phyloP scores from a whole-genome alignment of 2,329 filamentous ascomycete genomes.

The Penicillium concentricum region DNA sequence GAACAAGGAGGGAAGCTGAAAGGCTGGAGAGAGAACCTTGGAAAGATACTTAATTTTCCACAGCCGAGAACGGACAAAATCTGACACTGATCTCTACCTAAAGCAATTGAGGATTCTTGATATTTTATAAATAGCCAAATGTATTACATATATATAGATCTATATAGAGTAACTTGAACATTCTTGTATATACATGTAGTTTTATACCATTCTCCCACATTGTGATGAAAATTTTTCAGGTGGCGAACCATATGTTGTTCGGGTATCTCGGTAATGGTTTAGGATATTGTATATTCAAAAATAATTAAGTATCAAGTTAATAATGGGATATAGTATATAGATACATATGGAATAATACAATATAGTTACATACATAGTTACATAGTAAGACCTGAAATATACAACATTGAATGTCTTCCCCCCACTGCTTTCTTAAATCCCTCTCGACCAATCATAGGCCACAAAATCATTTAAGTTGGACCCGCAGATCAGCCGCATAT shows the following conservation, averaged over 20 bases:
- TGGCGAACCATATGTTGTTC: neutral
- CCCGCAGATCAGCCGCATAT: neutral
- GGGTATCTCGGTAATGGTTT: neutral
- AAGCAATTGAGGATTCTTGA: neutral
- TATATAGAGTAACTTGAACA: no score
- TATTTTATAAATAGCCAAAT: neutral
- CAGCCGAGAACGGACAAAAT: neutral
- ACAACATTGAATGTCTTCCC: neutral
- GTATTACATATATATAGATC: neutral
- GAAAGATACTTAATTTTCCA: neutral
- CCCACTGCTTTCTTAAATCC: slow-evolving; percentile 13
- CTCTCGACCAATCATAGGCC: slow-evolving; percentile 12
- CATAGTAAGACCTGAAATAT: neutral
- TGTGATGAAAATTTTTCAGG: neutral
- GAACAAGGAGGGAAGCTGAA: neutral
- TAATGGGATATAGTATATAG: neutral
- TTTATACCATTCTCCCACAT: neutral
- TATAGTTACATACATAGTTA: no score
- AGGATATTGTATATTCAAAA: neutral
- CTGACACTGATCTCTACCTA: neutral
- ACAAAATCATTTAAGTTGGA: neutral
- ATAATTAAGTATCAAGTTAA: no score
- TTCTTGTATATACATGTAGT: neutral
- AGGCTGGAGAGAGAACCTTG: neutral
- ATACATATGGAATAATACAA: no score